Conservation (phyloP, 352 stramenopile genomes). For the Phytophthora pluvialis region DNA sequence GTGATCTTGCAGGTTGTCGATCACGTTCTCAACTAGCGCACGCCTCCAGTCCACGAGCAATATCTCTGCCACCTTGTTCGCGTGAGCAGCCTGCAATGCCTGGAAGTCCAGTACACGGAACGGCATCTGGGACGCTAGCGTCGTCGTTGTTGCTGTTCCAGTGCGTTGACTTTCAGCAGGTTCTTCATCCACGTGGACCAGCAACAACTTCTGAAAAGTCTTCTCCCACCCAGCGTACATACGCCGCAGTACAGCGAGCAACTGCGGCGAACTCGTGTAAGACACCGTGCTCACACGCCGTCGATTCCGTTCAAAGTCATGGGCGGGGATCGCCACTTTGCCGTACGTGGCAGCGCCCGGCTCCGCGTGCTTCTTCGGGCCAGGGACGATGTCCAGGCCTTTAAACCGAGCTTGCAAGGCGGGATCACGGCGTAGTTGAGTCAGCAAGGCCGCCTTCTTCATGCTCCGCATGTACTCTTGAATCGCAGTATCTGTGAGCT, state of each 20-base stretch:
- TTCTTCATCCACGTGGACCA: slow-evolving; percentile 66
- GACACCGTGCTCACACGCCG: slow-evolving; percentile 51
- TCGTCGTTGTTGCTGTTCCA: slow-evolving; percentile 15
- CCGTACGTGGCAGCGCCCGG: slow-evolving; percentile 50
- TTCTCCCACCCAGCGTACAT: slow-evolving; percentile 93
- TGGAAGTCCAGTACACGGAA: slow-evolving; percentile 89
- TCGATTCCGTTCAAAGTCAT: slow-evolving; percentile 69
- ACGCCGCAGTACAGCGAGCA: slow-evolving; percentile 84
- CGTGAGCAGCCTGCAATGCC: slow-evolving; percentile 72
- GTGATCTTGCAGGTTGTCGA: slow-evolving; percentile 94
- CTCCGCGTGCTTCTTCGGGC: slow-evolving; percentile 16
- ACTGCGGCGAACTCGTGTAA: slow-evolving; percentile 63
- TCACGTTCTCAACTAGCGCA: slow-evolving; percentile 91
- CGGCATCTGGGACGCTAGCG: slow-evolving; percentile 67
- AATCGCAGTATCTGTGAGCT: slow-evolving; percentile 90
- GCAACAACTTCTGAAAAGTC: slow-evolving; percentile 76
- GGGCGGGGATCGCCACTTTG: slow-evolving; percentile 81
- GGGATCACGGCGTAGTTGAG: slow-evolving; percentile 57
- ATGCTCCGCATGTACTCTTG: slow-evolving; percentile 92
- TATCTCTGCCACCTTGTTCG: slow-evolving; percentile 80
- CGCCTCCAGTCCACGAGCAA: slow-evolving; percentile 89
- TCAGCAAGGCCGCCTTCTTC: slow-evolving; percentile 90
- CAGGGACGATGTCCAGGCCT: slow-evolving; percentile 66
- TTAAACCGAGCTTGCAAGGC: slow-evolving; percentile 75
- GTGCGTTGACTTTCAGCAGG: slow-evolving; percentile 5